Conservation (phyloP, 352 stramenopile species). For the Phytophthora multivora region DNA sequence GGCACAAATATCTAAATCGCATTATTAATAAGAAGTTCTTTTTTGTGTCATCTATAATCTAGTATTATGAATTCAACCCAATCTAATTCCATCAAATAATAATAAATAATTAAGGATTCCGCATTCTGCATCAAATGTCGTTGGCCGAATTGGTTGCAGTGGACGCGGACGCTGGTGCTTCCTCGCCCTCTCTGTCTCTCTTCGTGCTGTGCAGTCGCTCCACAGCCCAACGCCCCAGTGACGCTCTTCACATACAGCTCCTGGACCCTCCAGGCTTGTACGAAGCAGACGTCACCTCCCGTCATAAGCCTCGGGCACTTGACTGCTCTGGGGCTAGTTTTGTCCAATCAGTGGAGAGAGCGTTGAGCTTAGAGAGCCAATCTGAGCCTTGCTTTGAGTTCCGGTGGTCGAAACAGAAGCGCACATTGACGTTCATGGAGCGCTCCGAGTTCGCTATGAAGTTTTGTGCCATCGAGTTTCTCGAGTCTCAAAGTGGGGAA, state of each 20-base stretch:
- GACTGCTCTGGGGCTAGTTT: slow-evolving; percentile 46
- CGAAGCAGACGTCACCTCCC: slow-evolving; percentile 29
- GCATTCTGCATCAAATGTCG: slow-evolving; percentile 14
- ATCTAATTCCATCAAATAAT: too few species aligned
- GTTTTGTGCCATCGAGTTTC: slow-evolving; percentile 46
- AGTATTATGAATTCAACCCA: too few species aligned
- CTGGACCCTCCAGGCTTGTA: slow-evolving; percentile 38
- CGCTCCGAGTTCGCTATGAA: slow-evolving; percentile 56
- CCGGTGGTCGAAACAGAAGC: slow-evolving; percentile 42
- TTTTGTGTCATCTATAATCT: too few species aligned
- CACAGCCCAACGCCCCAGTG: neutral
- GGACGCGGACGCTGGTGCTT: neutral
- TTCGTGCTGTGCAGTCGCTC: slow-evolving; percentile 16
- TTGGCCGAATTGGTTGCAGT: slow-evolving; percentile 8
- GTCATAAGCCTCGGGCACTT: slow-evolving; percentile 49
- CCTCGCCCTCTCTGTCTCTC: slow-evolving; percentile 3
- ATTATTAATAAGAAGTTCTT: too few species aligned
- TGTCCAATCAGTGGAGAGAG: slow-evolving; percentile 34
- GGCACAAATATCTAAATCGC: too few species aligned
- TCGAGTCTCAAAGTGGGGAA: slow-evolving; percentile 4
- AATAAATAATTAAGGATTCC: neutral
- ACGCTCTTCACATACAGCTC: slow-evolving; percentile 35
- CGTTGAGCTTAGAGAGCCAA: slow-evolving; percentile 2
- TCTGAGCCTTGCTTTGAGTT: slow-evolving; percentile 35
- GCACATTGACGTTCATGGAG: slow-evolving; percentile 59